Conservation (phyloP, 1,139 yeast species). For the Williopsis jadinii region DNA sequence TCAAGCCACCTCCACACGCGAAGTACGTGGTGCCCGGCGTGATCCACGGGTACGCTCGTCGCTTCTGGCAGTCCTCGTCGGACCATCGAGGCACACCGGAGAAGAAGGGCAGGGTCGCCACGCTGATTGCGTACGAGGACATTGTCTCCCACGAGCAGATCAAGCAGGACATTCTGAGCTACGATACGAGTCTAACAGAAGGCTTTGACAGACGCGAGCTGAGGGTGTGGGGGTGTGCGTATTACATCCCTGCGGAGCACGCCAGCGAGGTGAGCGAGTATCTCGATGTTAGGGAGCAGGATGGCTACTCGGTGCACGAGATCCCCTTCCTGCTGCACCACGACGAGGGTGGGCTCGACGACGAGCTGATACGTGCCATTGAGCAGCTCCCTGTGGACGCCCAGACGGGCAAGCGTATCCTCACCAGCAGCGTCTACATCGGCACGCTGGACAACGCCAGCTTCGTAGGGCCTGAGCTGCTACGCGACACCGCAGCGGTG, state of each 20-base stretch:
- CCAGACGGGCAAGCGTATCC: constrained; percentile 32
- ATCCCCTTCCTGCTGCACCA: constrained; percentile 51
- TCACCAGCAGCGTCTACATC: constrained; percentile 69
- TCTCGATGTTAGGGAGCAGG: constrained; percentile 77
- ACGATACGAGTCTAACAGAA: constrained; percentile 2
- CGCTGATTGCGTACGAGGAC: constrained; percentile 56
- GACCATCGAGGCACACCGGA: constrained; percentile 91
- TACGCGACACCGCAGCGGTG: constrained; percentile 49
- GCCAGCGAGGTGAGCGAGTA: constrained; percentile 59
- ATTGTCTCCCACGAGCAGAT: constrained; percentile 36
- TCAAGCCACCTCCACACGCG: constrained; percentile 82
- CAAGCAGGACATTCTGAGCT: constrained; percentile 34
- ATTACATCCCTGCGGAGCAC: constrained; percentile 62
- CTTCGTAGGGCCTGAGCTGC: constrained; percentile 73
- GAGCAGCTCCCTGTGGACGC: constrained; percentile 24
- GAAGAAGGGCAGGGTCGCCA: constrained; percentile 81
- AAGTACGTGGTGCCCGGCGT: constrained; percentile 64
- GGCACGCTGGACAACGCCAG: constrained; percentile 79
- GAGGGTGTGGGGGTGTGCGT: constrained; percentile 76
- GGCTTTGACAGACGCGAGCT: constrained; percentile 38
- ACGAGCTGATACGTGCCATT: constrained; percentile 22
- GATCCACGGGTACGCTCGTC: constrained; percentile 64
- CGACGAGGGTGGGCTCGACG: constrained; percentile 23
- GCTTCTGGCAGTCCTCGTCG: constrained; percentile 88
- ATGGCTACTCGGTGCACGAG: constrained; percentile 73